A percentile compares a stretch with the other conserved stretches of the same genome.
phyloP scores from a whole-genome alignment of 768 basidiomycete species.

The Boletus insuetus region DNA sequence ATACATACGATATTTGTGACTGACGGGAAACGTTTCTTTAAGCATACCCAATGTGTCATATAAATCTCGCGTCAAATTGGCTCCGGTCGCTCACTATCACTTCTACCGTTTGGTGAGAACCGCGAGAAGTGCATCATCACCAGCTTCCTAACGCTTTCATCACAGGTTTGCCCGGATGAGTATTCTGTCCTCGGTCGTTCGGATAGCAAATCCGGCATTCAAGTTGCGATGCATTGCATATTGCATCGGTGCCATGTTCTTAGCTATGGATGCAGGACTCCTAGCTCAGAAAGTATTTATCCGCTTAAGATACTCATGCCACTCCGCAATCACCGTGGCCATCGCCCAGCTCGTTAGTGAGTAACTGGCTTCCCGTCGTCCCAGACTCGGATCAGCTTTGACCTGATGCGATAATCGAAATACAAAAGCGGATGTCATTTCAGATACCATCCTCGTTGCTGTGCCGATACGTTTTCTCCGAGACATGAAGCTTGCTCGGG shows the following conservation, averaged over 20 bases:
- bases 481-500: conserved; percentile 11
- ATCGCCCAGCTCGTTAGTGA: conserved; percentile 26
- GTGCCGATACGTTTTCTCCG: conserved; percentile 15
- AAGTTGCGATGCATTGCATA: conserved; percentile 14
- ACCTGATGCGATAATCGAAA: not conserved
- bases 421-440: conserved; percentile 22
- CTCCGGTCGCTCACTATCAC: conserved; percentile 20
- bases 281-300: conserved; percentile 16
- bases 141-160: not conserved
- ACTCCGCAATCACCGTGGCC: not conserved
- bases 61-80: conserved; percentile 9
- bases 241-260: conserved; percentile 16
- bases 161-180: conserved; percentile 28
- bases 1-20: not conserved
- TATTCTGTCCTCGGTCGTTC: conserved; percentile 26
- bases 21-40: not conserved
- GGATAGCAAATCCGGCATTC: conserved; percentile 16
- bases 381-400: not conserved
- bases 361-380: not conserved
- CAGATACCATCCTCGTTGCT: conserved; percentile 22
- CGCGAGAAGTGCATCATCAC: too few species aligned
- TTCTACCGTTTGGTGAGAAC: conserved; percentile 20
- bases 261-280: conserved; percentile 14
- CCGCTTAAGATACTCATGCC: conserved; percentile 8
- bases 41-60: not conserved